Evolutionary conservation across 371 early-diverging fungal genomes (phyloP), one percentile per base, ranked within the genome.

Genomic region (Circinella minor): DNA sequence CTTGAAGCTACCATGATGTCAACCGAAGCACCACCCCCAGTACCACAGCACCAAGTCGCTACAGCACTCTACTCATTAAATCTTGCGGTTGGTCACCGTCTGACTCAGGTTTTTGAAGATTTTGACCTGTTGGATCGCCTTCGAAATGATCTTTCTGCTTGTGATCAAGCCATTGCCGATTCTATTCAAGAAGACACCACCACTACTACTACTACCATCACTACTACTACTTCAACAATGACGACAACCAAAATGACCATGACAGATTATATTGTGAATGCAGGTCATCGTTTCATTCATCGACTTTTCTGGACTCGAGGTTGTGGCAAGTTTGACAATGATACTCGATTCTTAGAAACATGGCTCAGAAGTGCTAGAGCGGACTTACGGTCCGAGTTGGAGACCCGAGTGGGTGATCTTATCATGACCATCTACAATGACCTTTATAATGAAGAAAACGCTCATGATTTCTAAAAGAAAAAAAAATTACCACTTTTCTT

Each of bases 341-440:
- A 43, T n/a, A 34, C 54, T n/a, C 59, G 47, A 9, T 64, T 70
- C 55, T 57, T 70, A 37, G 27, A 70, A 20, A 38, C 63, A 8
- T 60, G 64, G 37, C 65, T 64, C 10, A 14, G 34, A 37, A 47
- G 39, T 10, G 55, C 55, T 13, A 18, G 61, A 14, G 55, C 65
- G 7, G 70, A 70, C 11, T 43, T 70, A 5, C 55, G 65, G 0
- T 55, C 63, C 36, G 70, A 70, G 59, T 36, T 70, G 15, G 70
- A 70, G 47, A 20, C 57, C 43, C 63, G 70, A 14, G 59, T 60
- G 15, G 70, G 70, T 43, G 70, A 70, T 20, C 63, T 70, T 36
- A 64, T 70, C 65, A 70, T 70, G 70, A 65, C 70, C 37, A 55
- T 70, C 59, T 70, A 64, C 61, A 61, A 65, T 38, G 65, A 70